Conservation (phyloP, 768 basidiomycete species). For the Russula brevipes region DNA sequence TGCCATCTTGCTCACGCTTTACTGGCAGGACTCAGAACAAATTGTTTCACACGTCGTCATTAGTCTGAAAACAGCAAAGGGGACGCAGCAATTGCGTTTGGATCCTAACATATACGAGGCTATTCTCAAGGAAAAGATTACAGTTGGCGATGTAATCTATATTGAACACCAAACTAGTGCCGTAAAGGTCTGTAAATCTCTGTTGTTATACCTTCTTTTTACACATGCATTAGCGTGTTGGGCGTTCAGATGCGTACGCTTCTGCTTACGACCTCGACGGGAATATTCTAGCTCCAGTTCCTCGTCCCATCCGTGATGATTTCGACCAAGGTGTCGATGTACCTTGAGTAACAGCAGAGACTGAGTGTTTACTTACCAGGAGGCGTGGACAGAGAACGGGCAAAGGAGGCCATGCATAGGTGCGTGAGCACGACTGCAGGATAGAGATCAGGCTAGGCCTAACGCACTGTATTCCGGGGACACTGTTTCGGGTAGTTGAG, state of each 20-base stretch:
- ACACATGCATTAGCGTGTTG: conserved; percentile 65
- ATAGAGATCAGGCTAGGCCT: too few species aligned
- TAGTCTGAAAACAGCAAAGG: conserved; percentile 82
- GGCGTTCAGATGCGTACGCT: conserved; percentile 94
- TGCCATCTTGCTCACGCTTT: neutral
- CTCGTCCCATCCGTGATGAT: too few species aligned
- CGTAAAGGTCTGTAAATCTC: conserved; percentile 59
- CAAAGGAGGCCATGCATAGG: too few species aligned
- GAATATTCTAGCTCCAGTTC: too few species aligned
- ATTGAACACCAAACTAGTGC: conserved; percentile 92
- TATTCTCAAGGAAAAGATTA: conserved; percentile 94
- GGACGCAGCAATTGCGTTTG: conserved; percentile 88
- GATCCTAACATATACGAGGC: conserved; percentile 97
- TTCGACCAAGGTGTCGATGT: too few species aligned
- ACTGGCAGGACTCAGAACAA: conserved; percentile 82
- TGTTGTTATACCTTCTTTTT: conserved; percentile 20
- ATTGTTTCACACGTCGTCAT: conserved; percentile 96
- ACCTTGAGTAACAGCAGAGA: too few species aligned
- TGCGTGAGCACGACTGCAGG: too few species aligned
- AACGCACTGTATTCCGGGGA: too few species aligned
- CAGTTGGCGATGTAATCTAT: conserved; percentile 95
- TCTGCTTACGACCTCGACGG: conserved; percentile 90
- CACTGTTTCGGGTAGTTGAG: too few species aligned
- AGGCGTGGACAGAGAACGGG: too few species aligned
- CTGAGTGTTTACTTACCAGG: too few species aligned